Conservation (phyloP, 2,329 filamentous ascomycete genomes). For the Neonectria ditissima region DNA sequence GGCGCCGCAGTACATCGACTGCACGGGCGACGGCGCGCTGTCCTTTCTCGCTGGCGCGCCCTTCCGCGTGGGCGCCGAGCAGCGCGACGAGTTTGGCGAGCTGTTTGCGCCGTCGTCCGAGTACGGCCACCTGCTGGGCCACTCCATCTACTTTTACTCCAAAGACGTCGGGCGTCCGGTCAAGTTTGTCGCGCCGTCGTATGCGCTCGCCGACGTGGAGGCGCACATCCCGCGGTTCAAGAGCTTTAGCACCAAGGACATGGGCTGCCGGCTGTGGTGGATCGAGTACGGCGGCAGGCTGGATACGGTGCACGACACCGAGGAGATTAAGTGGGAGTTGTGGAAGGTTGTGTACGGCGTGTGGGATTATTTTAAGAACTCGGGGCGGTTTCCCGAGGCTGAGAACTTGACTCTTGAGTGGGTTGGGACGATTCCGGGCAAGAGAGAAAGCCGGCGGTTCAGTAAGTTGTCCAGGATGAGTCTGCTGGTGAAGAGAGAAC, state of each 20-base stretch:
- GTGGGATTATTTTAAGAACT: slow-evolving; percentile 45
- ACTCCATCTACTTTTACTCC: slow-evolving; percentile 45
- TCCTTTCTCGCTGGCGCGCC: slow-evolving; percentile 42
- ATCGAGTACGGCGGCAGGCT: slow-evolving; percentile 43
- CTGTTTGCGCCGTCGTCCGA: slow-evolving; percentile 39
- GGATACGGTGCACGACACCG: slow-evolving; percentile 43
- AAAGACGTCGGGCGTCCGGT: slow-evolving; percentile 39
- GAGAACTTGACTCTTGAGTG: slow-evolving; percentile 43
- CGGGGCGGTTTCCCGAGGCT: slow-evolving; percentile 41
- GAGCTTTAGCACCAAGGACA: slow-evolving; percentile 42
- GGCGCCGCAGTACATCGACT: slow-evolving; percentile 44
- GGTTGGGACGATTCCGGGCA: slow-evolving; percentile 43
- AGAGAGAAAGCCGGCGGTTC: slow-evolving; percentile 41
- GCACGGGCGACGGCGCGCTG: slow-evolving; percentile 40
- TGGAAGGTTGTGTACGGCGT: slow-evolving; percentile 43
- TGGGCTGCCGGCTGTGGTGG: slow-evolving; percentile 45
- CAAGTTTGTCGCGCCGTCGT: slow-evolving; percentile 40
- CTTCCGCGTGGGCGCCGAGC: slow-evolving; percentile 41
- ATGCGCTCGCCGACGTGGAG: slow-evolving; percentile 41
- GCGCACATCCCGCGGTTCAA: slow-evolving; percentile 40
- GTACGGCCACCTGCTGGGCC: slow-evolving; percentile 43
- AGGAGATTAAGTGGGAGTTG: slow-evolving; percentile 45
- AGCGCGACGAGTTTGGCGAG: slow-evolving; percentile 41
- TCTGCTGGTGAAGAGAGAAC: not conserved
- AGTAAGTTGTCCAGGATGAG: slow-evolving; percentile 31